Base-by-base conservation (phyloP, 495 filamentous ascomycete genomes). In the Chlorociboria aeruginascens region DNA sequence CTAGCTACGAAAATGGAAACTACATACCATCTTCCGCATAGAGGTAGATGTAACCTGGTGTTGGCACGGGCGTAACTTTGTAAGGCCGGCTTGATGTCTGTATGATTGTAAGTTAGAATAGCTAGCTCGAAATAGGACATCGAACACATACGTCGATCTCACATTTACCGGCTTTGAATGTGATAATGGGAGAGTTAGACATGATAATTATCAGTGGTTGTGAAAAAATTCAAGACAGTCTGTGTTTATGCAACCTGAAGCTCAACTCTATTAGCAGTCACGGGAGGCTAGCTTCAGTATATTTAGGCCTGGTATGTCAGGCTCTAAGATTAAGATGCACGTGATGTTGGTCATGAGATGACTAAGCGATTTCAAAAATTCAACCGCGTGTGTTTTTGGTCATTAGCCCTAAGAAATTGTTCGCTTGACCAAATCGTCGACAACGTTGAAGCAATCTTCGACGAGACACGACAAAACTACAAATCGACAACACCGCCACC, bases 131-230 rank as follows among this genome's bases (percentile, higher is more conserved):
- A 45, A 32, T 38, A 50, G 25, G n/a, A 32, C 13, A 36, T 30
- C 7, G 40, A 38, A 36, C 33, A 40, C 48, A 39, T 67, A 97
- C 89, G 67, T 87, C 77, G 42, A 93, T 61, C 16, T 89, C 79
- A 68, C 93, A 99, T 64, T 76, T 78, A 63, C 93, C 93, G 54
- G 89, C 93, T 74, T 95, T 97, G 74, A 99, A 96, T 4, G 89
- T 93, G 61, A 99, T 89, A 58, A 95, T 75, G 29, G 89, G 89
- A 52, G 68, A 64, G 69, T 81, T 79, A 46, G 87, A 85, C 88
- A 93, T 93, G 38, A 31, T 51, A 14, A 2, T 30, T 13, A 37
- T 46, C 25, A 17, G 46, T 12, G 17, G 43, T 45, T 32, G 43
- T 46, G 36, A 38, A 43, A 33, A 29, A 16, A 17, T 12, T 7